phyloP scores from a whole-genome alignment of 805 yeast genomes.

The Cyberlindnera maritima region DNA sequence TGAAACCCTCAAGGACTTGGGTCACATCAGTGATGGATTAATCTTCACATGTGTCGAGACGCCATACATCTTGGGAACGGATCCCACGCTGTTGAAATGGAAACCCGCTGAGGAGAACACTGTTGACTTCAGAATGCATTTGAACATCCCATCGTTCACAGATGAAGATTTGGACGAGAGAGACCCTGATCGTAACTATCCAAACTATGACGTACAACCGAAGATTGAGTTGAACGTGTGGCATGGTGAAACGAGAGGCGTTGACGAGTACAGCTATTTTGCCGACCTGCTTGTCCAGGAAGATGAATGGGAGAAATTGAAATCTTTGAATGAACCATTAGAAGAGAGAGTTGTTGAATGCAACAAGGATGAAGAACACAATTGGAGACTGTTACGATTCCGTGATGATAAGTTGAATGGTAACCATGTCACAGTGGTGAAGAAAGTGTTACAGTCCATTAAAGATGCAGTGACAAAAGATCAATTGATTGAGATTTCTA shows the following conservation, averaged over 20 bases:
- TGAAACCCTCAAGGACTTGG: constrained; percentile 63
- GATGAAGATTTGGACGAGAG: constrained; percentile 59
- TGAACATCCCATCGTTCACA: constrained; percentile 55
- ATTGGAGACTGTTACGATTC: constrained; percentile 84
- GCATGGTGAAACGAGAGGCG: constrained; percentile 71
- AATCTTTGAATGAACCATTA: constrained; percentile 70
- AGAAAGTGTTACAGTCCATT: constrained; percentile 79
- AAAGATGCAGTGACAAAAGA: constrained; percentile 81
- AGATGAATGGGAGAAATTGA: constrained; percentile 78
- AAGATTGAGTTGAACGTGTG: constrained; percentile 65
- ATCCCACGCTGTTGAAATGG: constrained; percentile 86
- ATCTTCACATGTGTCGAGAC: constrained; percentile 89
- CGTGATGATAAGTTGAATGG: constrained; percentile 92
- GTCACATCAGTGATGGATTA: constrained; percentile 91
- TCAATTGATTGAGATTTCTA: constrained; percentile 61
- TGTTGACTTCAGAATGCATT: constrained; percentile 74
- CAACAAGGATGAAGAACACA: constrained; percentile 53
- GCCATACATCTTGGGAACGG: constrained; percentile 88
- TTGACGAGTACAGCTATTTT: constrained; percentile 58
- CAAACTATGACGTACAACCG: constrained; percentile 82
- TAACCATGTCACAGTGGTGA: constrained; percentile 78
- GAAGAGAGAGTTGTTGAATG: constrained; percentile 90
- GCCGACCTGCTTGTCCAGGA: constrained; percentile 60
- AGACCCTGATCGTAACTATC: constrained; percentile 71
- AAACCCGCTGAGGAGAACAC: constrained; percentile 96